phyloP scores from a whole-genome alignment of 2,329 filamentous ascomycete species.

The Pseudogymnoascus sp. region DNA sequence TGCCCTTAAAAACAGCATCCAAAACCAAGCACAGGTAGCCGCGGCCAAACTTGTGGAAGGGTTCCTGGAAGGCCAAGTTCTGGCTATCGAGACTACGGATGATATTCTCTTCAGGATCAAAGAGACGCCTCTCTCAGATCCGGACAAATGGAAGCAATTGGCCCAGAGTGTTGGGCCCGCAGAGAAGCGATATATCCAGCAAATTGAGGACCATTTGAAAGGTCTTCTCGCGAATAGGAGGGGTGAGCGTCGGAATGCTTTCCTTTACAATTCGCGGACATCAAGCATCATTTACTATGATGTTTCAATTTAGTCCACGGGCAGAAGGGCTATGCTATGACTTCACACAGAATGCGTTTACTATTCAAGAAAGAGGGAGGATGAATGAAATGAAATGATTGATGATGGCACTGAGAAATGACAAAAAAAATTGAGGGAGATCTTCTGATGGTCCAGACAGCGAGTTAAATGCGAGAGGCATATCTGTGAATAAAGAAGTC shows the following conservation, averaged over 20 bases:
- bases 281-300: constrained; percentile 82
- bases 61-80: constrained; percentile 69
- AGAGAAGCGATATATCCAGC: constrained; percentile 73
- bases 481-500: not conserved
- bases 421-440: not conserved
- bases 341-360: not conserved
- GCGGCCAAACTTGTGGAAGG: constrained; percentile 56
- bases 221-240: constrained; percentile 52
- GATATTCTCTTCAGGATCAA: constrained; percentile 69
- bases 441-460: not conserved
- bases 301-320: constrained; percentile 36
- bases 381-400: constrained; percentile 5
- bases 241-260: constrained; percentile 59
- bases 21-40: constrained; percentile 63
- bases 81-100: constrained; percentile 82
- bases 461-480: not conserved
- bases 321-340: not conserved
- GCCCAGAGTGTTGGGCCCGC: constrained; percentile 69
- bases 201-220: constrained; percentile 69
- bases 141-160: constrained; percentile 73
- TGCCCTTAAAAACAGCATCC: constrained; percentile 68
- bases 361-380: not conserved
- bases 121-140: constrained; percentile 65
- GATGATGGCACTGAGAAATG: not conserved
- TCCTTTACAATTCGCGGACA: constrained; percentile 87